Evolutionary conservation across 2,329 filamentous ascomycete genomes (phyloP), one percentile per base, ranked within the genome.

Genomic region (Echinosphaeria canescens): DNA sequence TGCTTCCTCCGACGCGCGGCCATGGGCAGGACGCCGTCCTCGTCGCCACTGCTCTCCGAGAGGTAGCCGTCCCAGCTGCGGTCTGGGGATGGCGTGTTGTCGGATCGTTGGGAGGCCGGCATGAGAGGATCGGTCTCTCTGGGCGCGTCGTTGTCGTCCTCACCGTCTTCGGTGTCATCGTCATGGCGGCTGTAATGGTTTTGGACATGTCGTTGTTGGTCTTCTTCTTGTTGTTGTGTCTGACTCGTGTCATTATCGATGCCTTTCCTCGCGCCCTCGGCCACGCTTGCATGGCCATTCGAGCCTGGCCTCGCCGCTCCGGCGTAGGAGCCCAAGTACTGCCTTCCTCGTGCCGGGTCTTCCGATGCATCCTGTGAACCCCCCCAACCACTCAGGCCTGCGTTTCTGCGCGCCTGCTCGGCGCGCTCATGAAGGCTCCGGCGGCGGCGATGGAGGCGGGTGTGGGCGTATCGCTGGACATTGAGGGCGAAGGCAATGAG

Each of bases 401-500:
- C n/a, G 23, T 53, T 55, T 36, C 59, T 63, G 38, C 60, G 41
- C n/a, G 60, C 56, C 27, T 59, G 53, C 34, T 54, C 62, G 23
- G 62, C 58, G 25, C 56, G 59, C 32, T 60, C 55, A 27, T 62
- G 60, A 24, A 60, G 53, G 33, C 64, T 60, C 24, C 62, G 57
- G 37, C 62, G 68, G 44, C 84, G 71, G 38, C 72, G 62, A 33
- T 80, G 70, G 33, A 98, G 62, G 30, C 75, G 67, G 30, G 88
- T 80, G 44, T 98, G 88, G 18, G 88, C 85, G 46, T 95, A 95
- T 36, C 88, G 71, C 50, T 98, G 88, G 26, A 90, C 85, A 44
- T 98, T 98, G 33, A 98, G 66, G 10, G 88, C 88, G 34, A 98
- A 71, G 1, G 85, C 91, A 36, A 98, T 95, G 28, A 98, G 62